Evolutionary conservation across 352 stramenopile genomes (phyloP), one percentile per base, ranked within the genome.

Genomic region (Phytopythium vexans): DNA sequence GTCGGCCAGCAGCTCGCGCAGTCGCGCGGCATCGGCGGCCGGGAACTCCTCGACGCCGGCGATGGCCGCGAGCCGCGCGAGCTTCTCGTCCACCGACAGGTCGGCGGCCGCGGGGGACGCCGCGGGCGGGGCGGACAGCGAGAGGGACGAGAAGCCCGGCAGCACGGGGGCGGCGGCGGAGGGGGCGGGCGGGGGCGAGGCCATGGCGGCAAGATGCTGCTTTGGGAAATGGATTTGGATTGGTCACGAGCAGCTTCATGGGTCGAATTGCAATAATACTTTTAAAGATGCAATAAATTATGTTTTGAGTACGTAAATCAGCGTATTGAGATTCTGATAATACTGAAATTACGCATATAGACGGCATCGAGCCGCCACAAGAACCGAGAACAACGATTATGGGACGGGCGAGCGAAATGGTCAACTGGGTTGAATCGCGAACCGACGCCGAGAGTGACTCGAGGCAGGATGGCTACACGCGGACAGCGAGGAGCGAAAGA

Each of bases 1-100:
- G 32, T 66, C 61, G 21, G 76, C 66, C 34, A 98, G 79, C 21
- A 98, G 68, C 34, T 61, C 58, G 51, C 68, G 77, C 31, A 98
- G 68, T 43, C 97, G 89, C 32, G 77, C 60, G 33, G 96, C 79
- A 44, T 71, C 40, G 36, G 68, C 63, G 15, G 58, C 9, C 6
- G 72, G 62, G 31, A 92, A 57, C 16, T 60, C 52, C n/a, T 64
- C 64, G 4, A 45, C 27, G 49, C 69, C 75, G 6, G 65, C 68
- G 64, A 92, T 87, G 45, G 70, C 66, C 15, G 72, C 70, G 43
- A 92, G 62, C 48, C 77, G 70, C 12, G 68, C 66, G 46, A 92
- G 56, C 55, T 88, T 92, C 50, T 88, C 65, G 52, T 89, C 72
- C 34, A 85, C 61, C 10, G 72, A 69, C 41, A 86, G 66, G 31